phyloP scores from a whole-genome alignment of 306 rosid genomes.

The Fagus crenata region DNA sequence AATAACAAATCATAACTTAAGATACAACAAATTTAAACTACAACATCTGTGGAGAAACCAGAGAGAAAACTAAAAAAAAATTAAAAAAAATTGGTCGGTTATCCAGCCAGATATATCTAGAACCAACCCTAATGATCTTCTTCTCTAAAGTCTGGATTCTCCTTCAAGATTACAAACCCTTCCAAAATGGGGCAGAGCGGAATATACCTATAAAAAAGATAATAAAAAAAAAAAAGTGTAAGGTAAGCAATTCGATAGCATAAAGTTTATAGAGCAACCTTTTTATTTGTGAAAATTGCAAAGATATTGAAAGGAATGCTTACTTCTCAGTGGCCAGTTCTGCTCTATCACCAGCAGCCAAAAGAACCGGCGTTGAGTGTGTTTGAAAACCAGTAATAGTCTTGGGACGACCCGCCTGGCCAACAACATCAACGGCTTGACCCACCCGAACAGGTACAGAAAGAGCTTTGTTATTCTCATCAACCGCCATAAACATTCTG shows the following conservation, averaged over 20 bases:
- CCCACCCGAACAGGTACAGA: slow-evolving; percentile 94
- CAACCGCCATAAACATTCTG: slow-evolving; percentile 93
- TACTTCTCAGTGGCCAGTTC: slow-evolving; percentile 96
- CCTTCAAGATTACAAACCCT: slow-evolving; percentile 91
- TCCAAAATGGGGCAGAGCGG: slow-evolving; percentile 91
- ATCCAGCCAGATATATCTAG: too few relatives aligned
- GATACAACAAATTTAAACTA: too few relatives aligned
- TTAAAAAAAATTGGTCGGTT: too few relatives aligned
- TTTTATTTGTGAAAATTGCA: not conserved
- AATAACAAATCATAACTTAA: too few relatives aligned
- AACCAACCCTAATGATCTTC: slow-evolving; percentile 31
- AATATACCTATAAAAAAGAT: slow-evolving; percentile 56
- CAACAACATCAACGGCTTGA: slow-evolving; percentile 96
- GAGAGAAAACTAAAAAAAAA: too few relatives aligned
- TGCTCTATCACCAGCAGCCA: slow-evolving; percentile 97
- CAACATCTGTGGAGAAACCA: too few relatives aligned
- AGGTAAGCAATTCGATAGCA: not conserved
- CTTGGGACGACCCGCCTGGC: slow-evolving; percentile 98
- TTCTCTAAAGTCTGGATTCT: slow-evolving; percentile 87
- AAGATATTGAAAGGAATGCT: not conserved
- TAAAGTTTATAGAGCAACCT: not conserved
- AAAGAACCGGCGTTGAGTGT: slow-evolving; percentile 94
- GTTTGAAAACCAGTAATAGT: slow-evolving; percentile 96
- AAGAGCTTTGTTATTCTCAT: slow-evolving; percentile 74
- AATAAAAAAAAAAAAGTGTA: not conserved